Percentiles rank a stretch among this genome's conserved stretches.
Conservation (phyloP, 495 filamentous ascomycete species). For the Penicillium antarcticum region DNA sequence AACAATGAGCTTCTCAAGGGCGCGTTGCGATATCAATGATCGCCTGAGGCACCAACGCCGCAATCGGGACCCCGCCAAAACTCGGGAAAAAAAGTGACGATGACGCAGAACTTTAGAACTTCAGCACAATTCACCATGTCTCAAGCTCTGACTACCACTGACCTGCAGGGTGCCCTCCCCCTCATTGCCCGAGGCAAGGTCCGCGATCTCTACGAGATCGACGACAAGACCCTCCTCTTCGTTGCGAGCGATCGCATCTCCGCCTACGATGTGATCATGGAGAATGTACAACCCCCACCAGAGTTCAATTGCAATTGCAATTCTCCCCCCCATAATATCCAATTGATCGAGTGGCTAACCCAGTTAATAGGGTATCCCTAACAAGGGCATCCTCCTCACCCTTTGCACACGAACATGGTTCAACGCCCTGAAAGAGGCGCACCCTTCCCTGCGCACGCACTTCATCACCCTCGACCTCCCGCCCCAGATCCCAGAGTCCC, state of each 20-base stretch:
- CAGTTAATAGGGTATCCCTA: conserved; percentile 62
- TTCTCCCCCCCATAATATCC: not conserved
- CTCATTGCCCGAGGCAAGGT: conserved; percentile 72
- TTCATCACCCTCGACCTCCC: conserved; percentile 71
- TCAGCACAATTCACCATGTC: conserved; percentile 31
- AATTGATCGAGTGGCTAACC: not conserved
- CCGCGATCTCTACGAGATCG: conserved; percentile 74
- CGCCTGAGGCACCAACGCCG: conserved; percentile 23
- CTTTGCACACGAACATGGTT: conserved; percentile 87
- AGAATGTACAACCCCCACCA: conserved; percentile 54
- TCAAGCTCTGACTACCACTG: conserved; percentile 47
- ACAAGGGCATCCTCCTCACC: conserved; percentile 83
- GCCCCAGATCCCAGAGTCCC: conserved; percentile 42
- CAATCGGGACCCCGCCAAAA: conserved; percentile 22
- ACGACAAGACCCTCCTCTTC: conserved; percentile 77
- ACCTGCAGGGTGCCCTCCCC: conserved; percentile 52
- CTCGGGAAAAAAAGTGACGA: conserved; percentile 8
- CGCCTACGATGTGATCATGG: conserved; percentile 89
- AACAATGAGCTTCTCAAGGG: conserved; percentile 8
- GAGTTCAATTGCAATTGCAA: not conserved
- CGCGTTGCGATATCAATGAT: conserved; percentile 19
- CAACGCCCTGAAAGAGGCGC: conserved; percentile 56
- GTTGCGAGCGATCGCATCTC: conserved; percentile 90
- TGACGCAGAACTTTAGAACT: conserved; percentile 16
- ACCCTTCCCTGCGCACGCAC: conserved; percentile 73